phyloP scores from a whole-genome alignment of 2,329 filamentous ascomycete genomes.

The Tolypocladium album region DNA sequence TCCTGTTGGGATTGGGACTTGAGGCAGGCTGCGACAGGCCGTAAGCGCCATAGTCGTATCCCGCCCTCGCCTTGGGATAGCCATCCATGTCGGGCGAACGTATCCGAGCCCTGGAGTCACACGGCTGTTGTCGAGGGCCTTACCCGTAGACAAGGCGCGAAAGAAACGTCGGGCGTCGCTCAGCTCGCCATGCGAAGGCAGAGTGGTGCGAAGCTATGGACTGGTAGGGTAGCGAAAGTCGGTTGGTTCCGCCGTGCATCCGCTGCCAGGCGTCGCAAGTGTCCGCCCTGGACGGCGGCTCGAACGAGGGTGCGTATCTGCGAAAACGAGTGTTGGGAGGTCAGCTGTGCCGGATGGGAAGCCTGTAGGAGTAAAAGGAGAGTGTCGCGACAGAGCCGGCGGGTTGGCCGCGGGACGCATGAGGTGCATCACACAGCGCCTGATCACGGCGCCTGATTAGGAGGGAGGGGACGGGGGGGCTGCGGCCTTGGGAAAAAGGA shows the following conservation, averaged over 20 bases:
- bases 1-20: constrained; percentile 34
- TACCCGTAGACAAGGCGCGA: constrained; percentile 1
- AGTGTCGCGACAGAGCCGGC: not conserved
- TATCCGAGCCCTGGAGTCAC: constrained; percentile 3
- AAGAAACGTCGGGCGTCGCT: constrained; percentile 2
- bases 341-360: not conserved
- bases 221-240: not conserved
- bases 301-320: not conserved
- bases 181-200: constrained; percentile 2
- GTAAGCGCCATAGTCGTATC: constrained; percentile 23
- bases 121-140: constrained; percentile 12
- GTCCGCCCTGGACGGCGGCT: not conserved
- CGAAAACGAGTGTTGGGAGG: not conserved
- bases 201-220: not conserved
- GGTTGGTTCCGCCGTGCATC: not conserved
- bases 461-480: not conserved
- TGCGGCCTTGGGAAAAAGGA: not conserved
- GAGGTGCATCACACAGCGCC: not conserved
- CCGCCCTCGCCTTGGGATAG: constrained; percentile 21
- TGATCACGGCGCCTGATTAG: not conserved
- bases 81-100: constrained; percentile 25
- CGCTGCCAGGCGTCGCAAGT: not conserved
- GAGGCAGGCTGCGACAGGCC: constrained; percentile 21
- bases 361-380: not conserved
- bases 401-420: not conserved